Conservation (phyloP, 257 asterid genomes). For the Nicotiana benthamiana region DNA sequence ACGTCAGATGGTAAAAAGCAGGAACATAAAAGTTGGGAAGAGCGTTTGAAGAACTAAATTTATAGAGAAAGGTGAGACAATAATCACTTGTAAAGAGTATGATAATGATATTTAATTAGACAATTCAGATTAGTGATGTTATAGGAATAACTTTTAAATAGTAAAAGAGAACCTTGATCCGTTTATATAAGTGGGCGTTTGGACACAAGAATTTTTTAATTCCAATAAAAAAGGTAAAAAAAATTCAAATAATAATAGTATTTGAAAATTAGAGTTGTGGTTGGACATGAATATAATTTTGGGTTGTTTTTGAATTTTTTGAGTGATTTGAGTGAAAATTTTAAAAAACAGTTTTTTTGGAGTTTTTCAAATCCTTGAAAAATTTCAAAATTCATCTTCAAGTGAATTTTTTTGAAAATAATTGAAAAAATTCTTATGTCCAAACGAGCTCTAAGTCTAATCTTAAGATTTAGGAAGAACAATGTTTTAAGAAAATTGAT, state of each 20-base stretch:
- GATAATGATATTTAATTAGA: neutral
- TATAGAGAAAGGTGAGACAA: neutral
- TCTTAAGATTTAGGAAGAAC: neutral
- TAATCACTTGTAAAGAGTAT: neutral
- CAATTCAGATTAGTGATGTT: neutral
- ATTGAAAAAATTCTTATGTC: no score
- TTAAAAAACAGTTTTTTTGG: no score
- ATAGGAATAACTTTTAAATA: neutral
- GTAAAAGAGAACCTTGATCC: neutral
- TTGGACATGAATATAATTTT: no score
- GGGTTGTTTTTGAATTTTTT: no score
- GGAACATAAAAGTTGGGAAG: neutral
- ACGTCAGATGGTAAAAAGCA: neutral
- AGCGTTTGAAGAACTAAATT: neutral
- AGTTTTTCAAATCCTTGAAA: no score
- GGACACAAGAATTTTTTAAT: no score
- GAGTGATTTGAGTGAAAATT: no score
- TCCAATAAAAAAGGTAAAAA: no score
- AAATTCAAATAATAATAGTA: no score
- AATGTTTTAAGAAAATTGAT: neutral
- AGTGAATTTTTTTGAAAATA: no score
- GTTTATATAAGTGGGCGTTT: neutral
- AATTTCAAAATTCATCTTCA: no score
- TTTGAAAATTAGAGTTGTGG: no score
- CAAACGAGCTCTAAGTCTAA: neutral